A percentile compares a stretch with the other conserved stretches of the same genome.
Evolutionary conservation across 768 basidiomycete genomes (phyloP).

Genomic region (Rhizopogon vulgaris): DNA sequence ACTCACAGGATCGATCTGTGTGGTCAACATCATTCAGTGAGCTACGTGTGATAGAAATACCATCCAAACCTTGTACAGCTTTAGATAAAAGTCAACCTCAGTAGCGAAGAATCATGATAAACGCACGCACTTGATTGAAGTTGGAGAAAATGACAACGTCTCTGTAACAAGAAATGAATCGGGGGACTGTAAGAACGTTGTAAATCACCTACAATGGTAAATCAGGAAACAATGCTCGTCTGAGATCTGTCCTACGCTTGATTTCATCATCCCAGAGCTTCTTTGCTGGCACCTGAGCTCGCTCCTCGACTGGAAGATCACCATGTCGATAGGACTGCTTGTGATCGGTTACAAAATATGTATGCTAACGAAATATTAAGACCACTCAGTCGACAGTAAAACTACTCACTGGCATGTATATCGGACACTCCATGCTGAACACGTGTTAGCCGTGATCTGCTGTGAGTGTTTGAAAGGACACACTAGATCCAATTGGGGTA

Average conservation of each 20-base stretch:
- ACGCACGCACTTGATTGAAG: conserved; percentile 41
- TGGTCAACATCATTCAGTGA: not conserved
- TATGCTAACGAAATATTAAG: conserved; percentile 27
- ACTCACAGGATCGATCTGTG: conserved; percentile 31
- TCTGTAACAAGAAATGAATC: conserved; percentile 15
- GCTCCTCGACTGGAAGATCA: conserved; percentile 9
- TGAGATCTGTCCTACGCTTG: conserved; percentile 29
- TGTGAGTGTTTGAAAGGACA: conserved; percentile 12
- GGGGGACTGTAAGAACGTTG: not conserved
- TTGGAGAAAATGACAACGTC: conserved; percentile 45
- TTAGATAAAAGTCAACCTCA: conserved; percentile 4
- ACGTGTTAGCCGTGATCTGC: conserved; percentile 3
- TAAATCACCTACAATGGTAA: conserved; percentile 29
- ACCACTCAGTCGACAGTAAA: not conserved
- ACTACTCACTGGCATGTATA: conserved; percentile 39
- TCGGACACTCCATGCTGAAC: conserved; percentile 35
- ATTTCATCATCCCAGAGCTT: conserved; percentile 35
- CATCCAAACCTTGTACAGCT: conserved; percentile 39
- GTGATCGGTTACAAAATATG: conserved; percentile 46
- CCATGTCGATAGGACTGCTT: conserved; percentile 37
- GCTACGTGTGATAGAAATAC: not conserved
- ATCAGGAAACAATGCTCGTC: conserved; percentile 37
- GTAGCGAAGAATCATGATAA: not conserved
- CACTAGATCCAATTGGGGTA: conserved; percentile 39
- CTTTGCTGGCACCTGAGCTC: conserved; percentile 9